A percentile compares a stretch with the other conserved stretches of the same genome.
Conservation (phyloP, 2,329 filamentous ascomycete species). For the Aureobasidium uvarum region DNA sequence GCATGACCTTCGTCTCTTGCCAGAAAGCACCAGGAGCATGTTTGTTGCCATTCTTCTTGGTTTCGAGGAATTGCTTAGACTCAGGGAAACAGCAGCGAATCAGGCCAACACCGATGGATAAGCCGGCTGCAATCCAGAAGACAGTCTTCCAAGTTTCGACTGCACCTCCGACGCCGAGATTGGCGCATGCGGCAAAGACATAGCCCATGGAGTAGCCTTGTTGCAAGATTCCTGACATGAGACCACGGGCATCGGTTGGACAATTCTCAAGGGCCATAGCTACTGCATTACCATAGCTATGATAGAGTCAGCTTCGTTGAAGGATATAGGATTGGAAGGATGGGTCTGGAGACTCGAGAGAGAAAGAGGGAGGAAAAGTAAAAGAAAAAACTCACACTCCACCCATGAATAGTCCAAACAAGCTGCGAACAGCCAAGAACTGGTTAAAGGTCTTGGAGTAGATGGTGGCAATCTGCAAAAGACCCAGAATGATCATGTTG, state of each 20-base stretch:
- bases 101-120: conserved; percentile 67
- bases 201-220: conserved; percentile 81
- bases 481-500: conserved; percentile 71
- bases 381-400: conserved; percentile 51
- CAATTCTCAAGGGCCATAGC: conserved; percentile 76
- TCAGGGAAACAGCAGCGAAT: conserved; percentile 69
- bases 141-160: conserved; percentile 69
- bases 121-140: conserved; percentile 68
- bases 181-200: conserved; percentile 72
- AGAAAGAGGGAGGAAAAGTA: too few relatives aligned
- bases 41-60: conserved; percentile 60
- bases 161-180: conserved; percentile 66
- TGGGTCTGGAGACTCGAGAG: too few relatives aligned
- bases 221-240: conserved; percentile 80
- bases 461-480: conserved; percentile 74
- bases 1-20: conserved; percentile 66
- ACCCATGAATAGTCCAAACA: conserved; percentile 79
- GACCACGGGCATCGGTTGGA: conserved; percentile 65
- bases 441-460: conserved; percentile 69
- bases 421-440: conserved; percentile 69
- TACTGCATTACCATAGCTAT: conserved; percentile 65
- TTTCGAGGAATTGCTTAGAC: conserved; percentile 70
- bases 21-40: conserved; percentile 57
- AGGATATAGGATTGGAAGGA: too few relatives aligned
- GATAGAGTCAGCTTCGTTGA: not conserved